Conservation (phyloP, 441 rosid species). For the Omphalea diandra region DNA sequence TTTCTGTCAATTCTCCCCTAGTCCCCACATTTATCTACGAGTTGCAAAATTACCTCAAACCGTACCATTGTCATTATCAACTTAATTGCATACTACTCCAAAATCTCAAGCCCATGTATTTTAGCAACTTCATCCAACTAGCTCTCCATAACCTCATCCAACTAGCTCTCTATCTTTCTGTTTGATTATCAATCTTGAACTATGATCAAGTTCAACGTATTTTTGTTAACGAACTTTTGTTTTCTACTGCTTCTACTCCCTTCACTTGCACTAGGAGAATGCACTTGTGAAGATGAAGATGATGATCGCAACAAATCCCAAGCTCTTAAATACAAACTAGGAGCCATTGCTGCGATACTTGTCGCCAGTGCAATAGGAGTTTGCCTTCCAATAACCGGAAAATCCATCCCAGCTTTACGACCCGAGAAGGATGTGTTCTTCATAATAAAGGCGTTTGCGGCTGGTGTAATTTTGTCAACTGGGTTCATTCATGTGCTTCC, state of each 20-base stretch:
- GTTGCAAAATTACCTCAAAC: too few species aligned
- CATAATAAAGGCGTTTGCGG: slow-evolving; percentile 34
- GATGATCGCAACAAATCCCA: slow-evolving; percentile 23
- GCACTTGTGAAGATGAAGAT: neutral
- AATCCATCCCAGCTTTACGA: slow-evolving; percentile 26
- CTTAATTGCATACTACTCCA: too few species aligned
- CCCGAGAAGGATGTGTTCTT: slow-evolving; percentile 48
- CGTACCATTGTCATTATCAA: too few species aligned
- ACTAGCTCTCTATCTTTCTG: neutral
- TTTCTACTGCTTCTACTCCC: neutral
- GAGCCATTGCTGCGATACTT: slow-evolving; percentile 44
- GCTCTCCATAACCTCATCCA: too few species aligned
- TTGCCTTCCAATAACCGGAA: slow-evolving; percentile 45
- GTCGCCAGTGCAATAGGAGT: slow-evolving; percentile 50
- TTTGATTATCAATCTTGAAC: neutral
- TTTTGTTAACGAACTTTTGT: neutral
- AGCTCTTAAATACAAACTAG: slow-evolving; percentile 49
- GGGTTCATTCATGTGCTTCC: slow-evolving; percentile 37
- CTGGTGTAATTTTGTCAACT: slow-evolving; percentile 35
- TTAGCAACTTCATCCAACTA: too few species aligned
- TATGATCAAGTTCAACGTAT: neutral
- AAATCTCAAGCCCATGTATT: too few species aligned
- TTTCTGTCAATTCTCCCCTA: too few species aligned
- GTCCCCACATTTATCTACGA: too few species aligned
- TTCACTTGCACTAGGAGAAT: neutral